A percentile compares a stretch with the other conserved stretches of the same genome.
These are phyloP conservation scores for Plasmodium berghei DNA, from an alignment of 169 alveolate species.

Conservation along the genomic window DNA sequence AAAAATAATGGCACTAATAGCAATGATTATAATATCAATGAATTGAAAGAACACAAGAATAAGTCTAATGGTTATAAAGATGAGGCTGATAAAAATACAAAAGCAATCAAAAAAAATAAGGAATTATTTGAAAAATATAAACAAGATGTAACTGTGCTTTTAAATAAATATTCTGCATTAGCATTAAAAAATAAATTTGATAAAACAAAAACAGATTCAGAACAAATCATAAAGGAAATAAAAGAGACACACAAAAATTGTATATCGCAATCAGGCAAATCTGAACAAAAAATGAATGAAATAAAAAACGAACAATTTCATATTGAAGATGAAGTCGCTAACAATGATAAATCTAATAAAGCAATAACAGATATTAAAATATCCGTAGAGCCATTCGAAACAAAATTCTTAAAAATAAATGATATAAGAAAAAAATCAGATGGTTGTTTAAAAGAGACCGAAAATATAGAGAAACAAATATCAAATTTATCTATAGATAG, in stretches of 20 bases:
- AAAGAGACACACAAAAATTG: not conserved
- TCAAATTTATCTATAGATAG: not conserved
- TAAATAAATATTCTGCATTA: not conserved
- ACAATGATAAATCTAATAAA: not conserved
- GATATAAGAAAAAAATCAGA: not conserved
- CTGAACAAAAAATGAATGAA: not conserved
- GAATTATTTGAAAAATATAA: not conserved
- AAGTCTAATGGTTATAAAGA: not conserved
- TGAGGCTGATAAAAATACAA: not conserved
- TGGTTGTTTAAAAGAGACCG: too few species aligned
- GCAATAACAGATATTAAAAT: conserved; percentile 7
- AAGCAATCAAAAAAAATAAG: not conserved
- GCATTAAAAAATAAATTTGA: conserved; percentile 7
- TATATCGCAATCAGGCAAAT: not conserved
- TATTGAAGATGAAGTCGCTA: not conserved
- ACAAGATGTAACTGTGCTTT: not conserved
- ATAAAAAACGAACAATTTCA: conserved; percentile 1
- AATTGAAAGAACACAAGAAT: not conserved
- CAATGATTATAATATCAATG: not conserved
- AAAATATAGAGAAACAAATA: not conserved
- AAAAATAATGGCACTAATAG: not conserved
- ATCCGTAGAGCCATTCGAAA: not conserved
- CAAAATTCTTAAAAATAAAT: not conserved
- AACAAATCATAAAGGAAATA: not conserved
- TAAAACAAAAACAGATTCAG: not conserved